Evolutionary conservation across 2,329 filamentous ascomycete species (phyloP).

Genomic region (Cyanodermella asteris): DNA sequence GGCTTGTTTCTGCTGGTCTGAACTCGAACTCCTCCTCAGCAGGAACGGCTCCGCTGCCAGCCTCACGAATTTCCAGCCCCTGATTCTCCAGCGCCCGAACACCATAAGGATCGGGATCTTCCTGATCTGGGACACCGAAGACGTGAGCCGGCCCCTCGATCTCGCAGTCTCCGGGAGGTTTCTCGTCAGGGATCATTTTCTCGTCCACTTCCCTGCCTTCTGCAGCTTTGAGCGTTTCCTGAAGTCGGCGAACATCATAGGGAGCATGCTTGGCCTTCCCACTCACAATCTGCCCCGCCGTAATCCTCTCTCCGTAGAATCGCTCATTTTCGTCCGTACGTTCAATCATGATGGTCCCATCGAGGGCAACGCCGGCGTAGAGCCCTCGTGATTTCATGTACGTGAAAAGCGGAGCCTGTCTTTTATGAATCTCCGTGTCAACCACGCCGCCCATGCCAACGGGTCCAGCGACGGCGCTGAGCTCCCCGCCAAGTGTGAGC

Average conservation of each 20-base stretch:
- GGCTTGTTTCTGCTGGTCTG: conserved; percentile 53
- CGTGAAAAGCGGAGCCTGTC: conserved; percentile 51
- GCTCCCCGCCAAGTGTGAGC: conserved; percentile 61
- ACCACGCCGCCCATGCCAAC: conserved; percentile 53
- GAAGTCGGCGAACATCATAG: conserved; percentile 35
- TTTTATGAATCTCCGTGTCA: conserved; percentile 45
- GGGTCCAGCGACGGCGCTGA: conserved; percentile 56
- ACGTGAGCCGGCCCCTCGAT: conserved; percentile 51
- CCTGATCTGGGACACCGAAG: conserved; percentile 22
- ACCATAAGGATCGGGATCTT: conserved; percentile 77
- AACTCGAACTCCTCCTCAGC: conserved; percentile 67
- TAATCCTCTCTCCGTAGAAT: conserved; percentile 52
- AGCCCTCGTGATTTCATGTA: conserved; percentile 81
- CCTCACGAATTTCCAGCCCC: conserved; percentile 73
- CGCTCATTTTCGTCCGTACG: conserved; percentile 70
- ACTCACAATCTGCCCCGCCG: conserved; percentile 39
- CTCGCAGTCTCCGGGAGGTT: conserved; percentile 9
- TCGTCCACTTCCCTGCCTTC: conserved; percentile 55
- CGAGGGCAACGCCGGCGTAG: conserved; percentile 68
- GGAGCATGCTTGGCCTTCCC: conserved; percentile 38
- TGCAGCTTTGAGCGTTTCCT: conserved; percentile 73
- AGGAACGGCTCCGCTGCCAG: conserved; percentile 54
- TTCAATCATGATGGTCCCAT: conserved; percentile 71
- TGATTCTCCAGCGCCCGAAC: conserved; percentile 78
- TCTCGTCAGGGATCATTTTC: conserved; percentile 34